Evolutionary conservation across 345 rosid genomes (phyloP).

Genomic region (Nephelium lappaceum): DNA sequence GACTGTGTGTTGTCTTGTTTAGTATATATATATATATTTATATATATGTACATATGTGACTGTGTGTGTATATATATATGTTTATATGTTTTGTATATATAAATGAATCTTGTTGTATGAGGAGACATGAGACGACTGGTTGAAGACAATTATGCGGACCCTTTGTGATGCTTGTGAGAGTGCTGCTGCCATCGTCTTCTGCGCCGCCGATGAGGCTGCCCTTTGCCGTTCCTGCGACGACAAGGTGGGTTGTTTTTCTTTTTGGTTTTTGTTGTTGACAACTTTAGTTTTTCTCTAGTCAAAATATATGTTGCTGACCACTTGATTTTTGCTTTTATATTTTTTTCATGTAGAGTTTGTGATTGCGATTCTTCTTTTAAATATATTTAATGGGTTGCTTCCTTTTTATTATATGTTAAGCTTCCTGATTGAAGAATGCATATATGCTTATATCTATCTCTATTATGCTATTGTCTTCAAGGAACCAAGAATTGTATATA

Average conservation of each 20-base stretch:
- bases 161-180: constrained; percentile 91
- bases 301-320: too few species aligned
- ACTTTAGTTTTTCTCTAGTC: not conserved
- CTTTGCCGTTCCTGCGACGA: constrained; percentile 82
- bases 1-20: too few species aligned
- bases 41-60: not conserved
- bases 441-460: not conserved
- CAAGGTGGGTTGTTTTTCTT: constrained; percentile 41
- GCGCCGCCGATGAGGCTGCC: constrained; percentile 91
- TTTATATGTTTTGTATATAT: not conserved
- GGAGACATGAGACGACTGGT: constrained; percentile 42
- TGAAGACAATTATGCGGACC: constrained; percentile 57
- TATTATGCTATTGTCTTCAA: not conserved
- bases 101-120: constrained; percentile 14
- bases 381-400: too few species aligned
- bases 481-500: too few species aligned
- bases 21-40: not conserved
- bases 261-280: not conserved
- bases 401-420: too few species aligned
- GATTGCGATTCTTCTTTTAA: not conserved
- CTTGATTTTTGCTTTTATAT: not conserved
- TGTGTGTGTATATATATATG: not conserved
- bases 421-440: not conserved
- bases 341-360: not conserved
- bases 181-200: constrained; percentile 81